Evolutionary conservation across 2,329 filamentous ascomycete genomes (phyloP), one percentile per base, ranked within the genome.

Genomic region (Alternaria sp.): DNA sequence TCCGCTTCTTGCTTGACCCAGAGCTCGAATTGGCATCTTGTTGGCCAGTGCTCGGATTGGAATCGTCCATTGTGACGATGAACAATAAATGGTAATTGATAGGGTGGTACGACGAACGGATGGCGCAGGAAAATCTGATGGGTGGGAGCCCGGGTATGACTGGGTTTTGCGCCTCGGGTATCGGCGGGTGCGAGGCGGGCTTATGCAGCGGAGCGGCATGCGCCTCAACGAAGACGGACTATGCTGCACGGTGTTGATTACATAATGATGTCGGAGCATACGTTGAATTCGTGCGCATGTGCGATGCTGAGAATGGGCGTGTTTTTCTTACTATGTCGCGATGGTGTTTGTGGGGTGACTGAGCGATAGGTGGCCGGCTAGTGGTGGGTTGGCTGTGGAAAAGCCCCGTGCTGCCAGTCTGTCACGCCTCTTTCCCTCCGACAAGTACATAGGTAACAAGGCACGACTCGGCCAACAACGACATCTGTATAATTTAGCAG

Each of bases 1-100:
- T 73, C 65, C 75, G 68, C 67, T 78, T 78, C 54, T 71, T 72
- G 65, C 59, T 67, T 11, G 65, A 42, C 18, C 20, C 46, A 4
- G 46, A 53, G 55, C 62, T 60, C 52, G 65, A 62, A n/a, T 42
- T 42, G 9, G 62, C 48, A 55, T 70, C 68, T 20, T 66, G 68
- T 57, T 59, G 43, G 58, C 54, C 65, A 43, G 52, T 55, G 55
- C 60, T 65, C 44, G 58, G 53, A 36, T 51, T 65, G 57, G 55
- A 57, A 39, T 69, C 65, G 42, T 71, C 66, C 42, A 60, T 64
- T 54, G 58, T 59, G 24, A 38, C 14, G 20, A n/a, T 20, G 16
- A n/a, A 62, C 55, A 53, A 62, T 59, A 54, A 48, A 57, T 44
- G 56, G 58, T 42, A 42, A 59, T 46, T 54, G 26, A 61, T 67